phyloP scores from a whole-genome alignment of 2,329 filamentous ascomycete species.

The Passalora sequoiae region DNA sequence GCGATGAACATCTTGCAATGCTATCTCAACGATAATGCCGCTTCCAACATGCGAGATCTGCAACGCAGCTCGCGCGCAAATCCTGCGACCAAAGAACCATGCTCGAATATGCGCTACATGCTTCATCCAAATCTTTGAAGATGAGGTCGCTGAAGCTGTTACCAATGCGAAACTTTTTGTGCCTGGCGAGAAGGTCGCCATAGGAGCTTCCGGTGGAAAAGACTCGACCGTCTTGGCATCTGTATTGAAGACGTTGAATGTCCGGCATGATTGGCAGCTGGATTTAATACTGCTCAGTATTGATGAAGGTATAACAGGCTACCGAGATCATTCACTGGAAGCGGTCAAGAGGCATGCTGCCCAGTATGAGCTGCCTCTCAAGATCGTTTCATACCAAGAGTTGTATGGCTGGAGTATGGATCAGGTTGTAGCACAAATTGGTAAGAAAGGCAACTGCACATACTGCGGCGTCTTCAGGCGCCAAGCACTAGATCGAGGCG shows the following conservation, averaged over 20 bases:
- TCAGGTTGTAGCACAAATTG: constrained; percentile 90
- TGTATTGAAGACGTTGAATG: constrained; percentile 89
- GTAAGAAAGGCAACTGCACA: constrained; percentile 98
- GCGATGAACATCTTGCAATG: too few relatives aligned
- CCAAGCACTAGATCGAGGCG: constrained; percentile 88
- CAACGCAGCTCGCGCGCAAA: constrained; percentile 70
- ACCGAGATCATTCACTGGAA: constrained; percentile 90
- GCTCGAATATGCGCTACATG: constrained; percentile 87
- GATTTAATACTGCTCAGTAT: constrained; percentile 84
- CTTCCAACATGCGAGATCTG: constrained; percentile 73
- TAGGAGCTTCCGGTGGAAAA: constrained; percentile 94
- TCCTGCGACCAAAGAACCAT: constrained; percentile 91
- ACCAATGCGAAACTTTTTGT: constrained; percentile 73
- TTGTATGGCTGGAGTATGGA: constrained; percentile 99
- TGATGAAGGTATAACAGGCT: constrained; percentile 95
- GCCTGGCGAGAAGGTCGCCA: constrained; percentile 80
- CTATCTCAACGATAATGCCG: constrained; percentile 67
- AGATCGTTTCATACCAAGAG: constrained; percentile 88
- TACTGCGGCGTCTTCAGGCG: constrained; percentile 96
- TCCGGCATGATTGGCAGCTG: constrained; percentile 78
- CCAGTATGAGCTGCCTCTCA: constrained; percentile 86
- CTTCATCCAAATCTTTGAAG: constrained; percentile 83
- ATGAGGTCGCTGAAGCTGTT: constrained; percentile 91
- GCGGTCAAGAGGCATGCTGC: constrained; percentile 90
- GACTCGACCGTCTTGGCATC: constrained; percentile 95